These are phyloP conservation scores for button mushroom (Agaricus bisporus) DNA, from an alignment of 768 basidiomycete genomes.

Conservation along the genomic window DNA sequence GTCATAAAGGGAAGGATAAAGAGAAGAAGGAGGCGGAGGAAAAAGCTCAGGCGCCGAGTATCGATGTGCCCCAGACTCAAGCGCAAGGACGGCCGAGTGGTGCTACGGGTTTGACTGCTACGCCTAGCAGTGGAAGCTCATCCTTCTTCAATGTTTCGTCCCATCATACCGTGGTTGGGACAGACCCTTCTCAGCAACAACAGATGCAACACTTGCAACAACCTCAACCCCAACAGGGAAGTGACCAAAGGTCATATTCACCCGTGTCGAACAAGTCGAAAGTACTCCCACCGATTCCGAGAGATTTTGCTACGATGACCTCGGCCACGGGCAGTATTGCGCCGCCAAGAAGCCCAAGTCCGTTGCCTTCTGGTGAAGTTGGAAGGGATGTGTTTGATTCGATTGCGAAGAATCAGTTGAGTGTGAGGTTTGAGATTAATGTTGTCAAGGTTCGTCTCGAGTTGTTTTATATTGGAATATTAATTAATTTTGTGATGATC, in stretches of 20 bases:
- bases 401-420: conserved; percentile 70
- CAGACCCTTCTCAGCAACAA: conserved; percentile 14
- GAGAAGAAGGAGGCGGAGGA: conserved; percentile 38
- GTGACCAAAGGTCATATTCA: conserved; percentile 25
- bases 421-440: conserved; percentile 94
- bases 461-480: neutral
- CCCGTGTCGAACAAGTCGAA: conserved; percentile 47
- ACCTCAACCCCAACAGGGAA: conserved; percentile 10
- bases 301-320: conserved; percentile 40
- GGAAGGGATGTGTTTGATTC: conserved; percentile 65
- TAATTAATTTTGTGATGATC: neutral
- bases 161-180: conserved; percentile 30
- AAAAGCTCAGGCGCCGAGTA: conserved; percentile 17
- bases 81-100: conserved; percentile 32
- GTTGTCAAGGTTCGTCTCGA: conserved; percentile 75
- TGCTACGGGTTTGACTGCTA: conserved; percentile 50
- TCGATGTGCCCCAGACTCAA: conserved; percentile 15
- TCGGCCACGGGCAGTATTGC: conserved; percentile 21
- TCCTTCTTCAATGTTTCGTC: conserved; percentile 82
- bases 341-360: conserved; percentile 38
- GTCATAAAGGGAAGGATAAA: conserved; percentile 47
- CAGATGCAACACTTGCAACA: neutral
- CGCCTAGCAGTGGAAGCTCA: conserved; percentile 71
- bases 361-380: conserved; percentile 61
- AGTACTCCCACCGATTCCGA: conserved; percentile 75